phyloP scores from a whole-genome alignment of 2,329 filamentous ascomycete genomes.

The Trichophyton rubrum region DNA sequence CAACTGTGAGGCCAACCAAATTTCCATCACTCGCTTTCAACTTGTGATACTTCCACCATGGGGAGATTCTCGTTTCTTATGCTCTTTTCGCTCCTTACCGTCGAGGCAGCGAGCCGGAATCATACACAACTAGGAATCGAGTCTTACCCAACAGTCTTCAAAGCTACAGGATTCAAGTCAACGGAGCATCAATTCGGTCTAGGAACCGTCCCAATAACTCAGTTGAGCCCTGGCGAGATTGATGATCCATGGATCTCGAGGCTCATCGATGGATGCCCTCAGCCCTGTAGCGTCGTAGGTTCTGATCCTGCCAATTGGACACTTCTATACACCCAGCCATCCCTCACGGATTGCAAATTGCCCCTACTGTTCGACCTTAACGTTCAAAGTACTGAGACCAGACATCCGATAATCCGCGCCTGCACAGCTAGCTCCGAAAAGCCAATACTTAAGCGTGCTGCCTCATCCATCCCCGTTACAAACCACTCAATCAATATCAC shows the following conservation, averaged over 20 bases:
- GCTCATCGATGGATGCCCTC: conserved; percentile 14
- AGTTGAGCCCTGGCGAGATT: not conserved
- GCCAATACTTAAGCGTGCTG: no score
- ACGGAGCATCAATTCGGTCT: not conserved
- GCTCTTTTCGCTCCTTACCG: not conserved
- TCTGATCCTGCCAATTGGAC: conserved; percentile 9
- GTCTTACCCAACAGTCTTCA: not conserved
- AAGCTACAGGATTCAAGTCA: not conserved
- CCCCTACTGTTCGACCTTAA: conserved; percentile 10
- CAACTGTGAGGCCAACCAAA: not conserved
- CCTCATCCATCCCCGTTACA: no score
- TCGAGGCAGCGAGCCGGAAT: not conserved
- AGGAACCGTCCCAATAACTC: not conserved
- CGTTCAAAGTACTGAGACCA: conserved; percentile 4
- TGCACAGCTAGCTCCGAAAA: not conserved
- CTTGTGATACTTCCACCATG: conserved; percentile 1
- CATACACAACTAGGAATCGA: not conserved
- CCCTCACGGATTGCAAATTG: conserved; percentile 4
- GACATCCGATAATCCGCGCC: conserved; percentile 4
- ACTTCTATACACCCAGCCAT: not conserved
- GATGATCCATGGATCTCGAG: not conserved
- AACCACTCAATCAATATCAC: not conserved
- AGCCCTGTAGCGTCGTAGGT: conserved; percentile 1
- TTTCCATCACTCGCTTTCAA: not conserved
- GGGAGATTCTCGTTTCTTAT: conserved; percentile 4